These are phyloP conservation scores for Phytophthora vignae DNA, from an alignment of 352 stramenopile genomes.

Conservation along the genomic window DNA sequence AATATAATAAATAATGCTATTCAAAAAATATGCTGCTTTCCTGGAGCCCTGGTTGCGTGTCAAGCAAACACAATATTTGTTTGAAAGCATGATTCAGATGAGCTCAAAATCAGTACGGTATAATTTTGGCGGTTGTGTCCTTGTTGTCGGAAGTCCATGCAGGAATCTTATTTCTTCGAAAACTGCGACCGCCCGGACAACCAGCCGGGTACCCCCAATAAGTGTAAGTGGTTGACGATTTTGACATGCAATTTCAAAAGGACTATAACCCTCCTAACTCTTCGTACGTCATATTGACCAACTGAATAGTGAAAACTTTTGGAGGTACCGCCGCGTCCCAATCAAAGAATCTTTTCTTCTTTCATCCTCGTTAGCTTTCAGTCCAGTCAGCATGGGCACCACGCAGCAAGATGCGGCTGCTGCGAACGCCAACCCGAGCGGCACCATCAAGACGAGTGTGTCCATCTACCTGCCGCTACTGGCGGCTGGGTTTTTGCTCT, in stretches of 20 bases:
- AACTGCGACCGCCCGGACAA: no score
- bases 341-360: constrained; percentile 17
- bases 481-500: constrained; percentile 56
- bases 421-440: constrained; percentile 72
- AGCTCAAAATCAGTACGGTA: no score
- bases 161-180: no score
- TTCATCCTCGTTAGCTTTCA: not conserved
- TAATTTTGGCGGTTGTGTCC: no score
- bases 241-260: not conserved
- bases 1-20: no score
- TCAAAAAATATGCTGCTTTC: no score
- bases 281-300: not conserved
- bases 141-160: no score
- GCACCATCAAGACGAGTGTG: constrained; percentile 70
- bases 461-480: constrained; percentile 75
- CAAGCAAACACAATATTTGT: no score
- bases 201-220: no score
- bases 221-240: no score
- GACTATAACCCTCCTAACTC: not conserved
- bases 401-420: constrained; percentile 57
- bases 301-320: not conserved
- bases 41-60: no score
- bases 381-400: constrained; percentile 30
- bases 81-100: no score
- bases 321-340: constrained; percentile 25